Evolutionary conservation across 306 rosid genomes (phyloP).

Genomic region (Cicer bijugum): DNA sequence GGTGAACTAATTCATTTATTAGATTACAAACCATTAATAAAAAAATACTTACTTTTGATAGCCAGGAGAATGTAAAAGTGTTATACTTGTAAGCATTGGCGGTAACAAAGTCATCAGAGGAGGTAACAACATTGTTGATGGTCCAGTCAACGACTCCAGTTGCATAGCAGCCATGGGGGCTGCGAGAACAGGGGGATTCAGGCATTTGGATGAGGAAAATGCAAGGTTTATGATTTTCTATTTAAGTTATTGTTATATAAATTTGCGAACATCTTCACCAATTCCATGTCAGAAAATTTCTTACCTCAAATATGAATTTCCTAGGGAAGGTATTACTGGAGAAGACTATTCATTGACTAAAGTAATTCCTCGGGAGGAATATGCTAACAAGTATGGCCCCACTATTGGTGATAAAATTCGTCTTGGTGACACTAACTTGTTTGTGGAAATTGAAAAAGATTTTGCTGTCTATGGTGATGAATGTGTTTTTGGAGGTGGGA

Average conservation of each 20-base stretch:
- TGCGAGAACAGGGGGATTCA: conserved; percentile 54
- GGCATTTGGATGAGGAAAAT: conserved; percentile 59
- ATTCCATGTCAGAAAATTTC: conserved; percentile 42
- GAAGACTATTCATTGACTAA: conserved; percentile 56
- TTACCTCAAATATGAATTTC: conserved; percentile 54
- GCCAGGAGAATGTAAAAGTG: conserved; percentile 87
- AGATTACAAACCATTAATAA: conserved; percentile 38
- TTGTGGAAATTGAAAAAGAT: conserved; percentile 85
- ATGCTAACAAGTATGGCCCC: conserved; percentile 89
- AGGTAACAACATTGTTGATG: conserved; percentile 74
- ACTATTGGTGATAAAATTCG: conserved; percentile 86
- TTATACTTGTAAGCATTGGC: conserved; percentile 78
- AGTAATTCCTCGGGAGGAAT: conserved; percentile 64
- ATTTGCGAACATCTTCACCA: conserved; percentile 17
- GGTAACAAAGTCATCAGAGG: conserved; percentile 86
- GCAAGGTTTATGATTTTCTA: conserved; percentile 62
- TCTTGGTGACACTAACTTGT: conserved; percentile 88
- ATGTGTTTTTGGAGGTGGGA: conserved; percentile 95
- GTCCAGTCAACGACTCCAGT: conserved; percentile 61
- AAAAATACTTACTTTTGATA: conserved; percentile 49
- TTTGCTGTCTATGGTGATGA: conserved; percentile 85
- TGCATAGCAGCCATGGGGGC: conserved; percentile 55
- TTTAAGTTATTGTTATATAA: conserved; percentile 36
- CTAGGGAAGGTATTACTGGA: conserved; percentile 82
- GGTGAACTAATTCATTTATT: conserved; percentile 25